Evolutionary conservation across 495 filamentous ascomycete genomes (phyloP), one percentile per base, ranked within the genome.

Genomic region (Daldinia grandis): DNA sequence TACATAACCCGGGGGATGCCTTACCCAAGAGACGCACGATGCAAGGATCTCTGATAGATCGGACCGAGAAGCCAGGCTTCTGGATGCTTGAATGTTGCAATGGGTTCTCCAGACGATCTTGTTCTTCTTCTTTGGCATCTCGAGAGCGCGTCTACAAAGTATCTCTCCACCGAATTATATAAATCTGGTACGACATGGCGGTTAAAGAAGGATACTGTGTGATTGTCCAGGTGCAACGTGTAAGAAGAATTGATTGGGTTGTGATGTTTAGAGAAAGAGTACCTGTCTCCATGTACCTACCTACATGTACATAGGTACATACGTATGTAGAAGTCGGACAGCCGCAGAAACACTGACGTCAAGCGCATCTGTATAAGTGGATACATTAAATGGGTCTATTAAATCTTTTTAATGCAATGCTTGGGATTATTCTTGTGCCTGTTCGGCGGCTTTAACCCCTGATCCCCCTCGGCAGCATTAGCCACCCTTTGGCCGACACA

Each of bases 11-110:
- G 38, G 40, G 15, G 49, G 10, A 67, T 28, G 56, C 67, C 38
- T 27, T 40, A 57, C 49, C 28, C 49, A 64, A 24, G 55, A 21
- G 10, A 54, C 35, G 28, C 33, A 59, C 0, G 60, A 67, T 60
- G 53, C 69, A 72, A 64, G 69, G 69, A 64, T 72, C 47, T 60
- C 59, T 72, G 69, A 67, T 68, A 72, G 69, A 72, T 72, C 69
- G 69, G 69, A 67, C 69, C 69, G 69, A 72, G 69, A 60, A 72
- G 69, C 69, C 69, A 72, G 69, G 59, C 64, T 60, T 60, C 49
- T 72, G 59, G 64, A 12, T 66, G 64, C 55, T 42, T 55, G 27
- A 12, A 60, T 60, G 69, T 72, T 54, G 54, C 58, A 63, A 12
- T 33, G 50, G 50, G 7, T 58, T 57, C 42, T 25, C 42, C 63